Percentiles rank a stretch among this genome's conserved stretches.
These are phyloP conservation scores for Tubosaeta sp. DNA, from an alignment of 768 basidiomycete genomes.

Conservation along the genomic window DNA sequence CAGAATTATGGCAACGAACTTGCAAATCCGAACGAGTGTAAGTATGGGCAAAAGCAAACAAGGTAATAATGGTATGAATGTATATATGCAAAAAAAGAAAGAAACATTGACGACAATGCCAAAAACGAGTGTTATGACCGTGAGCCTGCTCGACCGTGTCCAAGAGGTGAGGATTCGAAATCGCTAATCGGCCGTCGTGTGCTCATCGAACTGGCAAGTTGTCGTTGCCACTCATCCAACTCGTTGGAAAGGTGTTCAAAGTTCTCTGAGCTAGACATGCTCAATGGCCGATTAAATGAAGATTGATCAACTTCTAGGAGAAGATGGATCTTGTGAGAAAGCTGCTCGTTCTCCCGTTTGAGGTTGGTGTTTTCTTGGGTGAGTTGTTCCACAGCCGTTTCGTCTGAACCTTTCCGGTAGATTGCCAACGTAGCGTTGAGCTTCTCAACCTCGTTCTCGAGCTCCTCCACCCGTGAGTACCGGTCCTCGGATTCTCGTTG, in stretches of 20 bases:
- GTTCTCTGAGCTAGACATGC: conserved; percentile 81
- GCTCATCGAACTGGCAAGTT: conserved; percentile 76
- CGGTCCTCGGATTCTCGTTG: conserved; percentile 81
- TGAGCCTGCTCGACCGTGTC: conserved; percentile 59
- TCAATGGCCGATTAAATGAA: conserved; percentile 62
- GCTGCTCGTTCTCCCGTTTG: conserved; percentile 81
- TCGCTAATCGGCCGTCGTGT: conserved; percentile 68
- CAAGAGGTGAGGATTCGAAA: conserved; percentile 55
- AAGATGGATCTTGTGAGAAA: conserved; percentile 88
- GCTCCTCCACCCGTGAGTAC: conserved; percentile 68
- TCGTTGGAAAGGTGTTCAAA: conserved; percentile 79
- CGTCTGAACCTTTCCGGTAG: conserved; percentile 72
- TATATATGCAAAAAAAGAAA: conserved; percentile 36
- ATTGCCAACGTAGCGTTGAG: conserved; percentile 69
- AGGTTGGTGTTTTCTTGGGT: conserved; percentile 76
- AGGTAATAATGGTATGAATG: conserved; percentile 33
- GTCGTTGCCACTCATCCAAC: conserved; percentile 83
- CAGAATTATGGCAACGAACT: conserved; percentile 33
- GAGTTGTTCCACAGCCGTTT: conserved; percentile 76
- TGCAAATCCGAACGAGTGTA: conserved; percentile 58
- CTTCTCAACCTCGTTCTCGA: conserved; percentile 76
- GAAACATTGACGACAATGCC: conserved; percentile 13
- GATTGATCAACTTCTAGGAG: conserved; percentile 84
- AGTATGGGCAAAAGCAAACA: conserved; percentile 34
- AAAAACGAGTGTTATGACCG: conserved; percentile 36